Percentiles rank a stretch among this genome's conserved stretches.
Conservation (phyloP, 225 moss, liverwort and hornwort species). For the Bryoerythrophyllum caledonicum region DNA sequence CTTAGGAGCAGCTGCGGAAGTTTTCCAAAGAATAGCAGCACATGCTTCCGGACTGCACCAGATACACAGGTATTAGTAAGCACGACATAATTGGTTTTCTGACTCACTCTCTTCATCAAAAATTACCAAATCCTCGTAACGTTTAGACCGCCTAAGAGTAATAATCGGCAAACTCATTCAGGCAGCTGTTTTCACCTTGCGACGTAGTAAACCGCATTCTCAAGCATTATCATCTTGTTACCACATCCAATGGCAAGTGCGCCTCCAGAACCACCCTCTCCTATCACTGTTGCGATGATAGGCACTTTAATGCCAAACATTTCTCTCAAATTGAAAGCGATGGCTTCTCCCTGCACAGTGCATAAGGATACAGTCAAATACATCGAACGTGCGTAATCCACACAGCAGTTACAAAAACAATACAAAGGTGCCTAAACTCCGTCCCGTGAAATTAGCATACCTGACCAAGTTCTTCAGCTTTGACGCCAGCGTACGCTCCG, state of each 20-base stretch:
- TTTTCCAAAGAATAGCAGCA: constrained; percentile 97
- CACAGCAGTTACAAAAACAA: neutral
- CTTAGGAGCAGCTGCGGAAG: constrained; percentile 83
- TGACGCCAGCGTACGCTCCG: constrained; percentile 97
- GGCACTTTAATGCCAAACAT: constrained; percentile 97
- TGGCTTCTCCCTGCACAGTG: constrained; percentile 95
- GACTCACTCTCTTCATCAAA: neutral
- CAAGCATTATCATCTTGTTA: constrained; percentile 99
- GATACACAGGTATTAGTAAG: constrained; percentile 6
- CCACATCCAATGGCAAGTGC: constrained; percentile 98
- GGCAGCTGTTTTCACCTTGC: constrained; percentile 62
- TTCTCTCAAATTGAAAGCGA: constrained; percentile 91
- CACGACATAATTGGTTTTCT: neutral
- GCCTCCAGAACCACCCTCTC: constrained; percentile 99
- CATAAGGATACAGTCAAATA: neutral
- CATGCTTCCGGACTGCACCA: constrained; percentile 91
- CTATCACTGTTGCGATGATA: constrained; percentile 96
- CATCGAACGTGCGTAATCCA: constrained; percentile 7
- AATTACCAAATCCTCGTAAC: constrained; percentile 9
- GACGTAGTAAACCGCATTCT: constrained; percentile 98
- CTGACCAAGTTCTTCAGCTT: constrained; percentile 99
- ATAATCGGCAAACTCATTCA: neutral
- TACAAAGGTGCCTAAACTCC: neutral
- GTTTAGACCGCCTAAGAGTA: neutral
- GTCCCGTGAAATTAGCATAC: constrained; percentile 33